Percentiles rank a stretch among this genome's conserved stretches.
phyloP scores from a whole-genome alignment of 208 protist genomes.

The Naegleria fowleri region DNA sequence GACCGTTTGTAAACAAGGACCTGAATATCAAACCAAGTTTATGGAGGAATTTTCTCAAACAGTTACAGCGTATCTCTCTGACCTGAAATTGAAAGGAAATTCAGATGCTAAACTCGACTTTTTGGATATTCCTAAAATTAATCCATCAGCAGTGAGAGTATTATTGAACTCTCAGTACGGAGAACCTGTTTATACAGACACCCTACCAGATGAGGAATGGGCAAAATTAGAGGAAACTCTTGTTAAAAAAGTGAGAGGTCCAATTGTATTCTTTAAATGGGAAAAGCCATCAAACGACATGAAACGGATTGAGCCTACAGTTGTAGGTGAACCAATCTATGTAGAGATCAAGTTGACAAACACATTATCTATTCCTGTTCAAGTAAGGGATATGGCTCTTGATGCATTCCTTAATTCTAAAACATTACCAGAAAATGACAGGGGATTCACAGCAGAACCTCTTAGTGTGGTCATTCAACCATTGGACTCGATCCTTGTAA shows the following conservation, averaged over 20 bases:
- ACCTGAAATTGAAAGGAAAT: neutral
- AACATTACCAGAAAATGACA: neutral
- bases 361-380: neutral
- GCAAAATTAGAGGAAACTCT: neutral
- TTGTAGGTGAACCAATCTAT: slow-evolving; percentile 3
- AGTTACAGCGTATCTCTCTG: neutral
- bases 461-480: neutral
- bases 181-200: neutral
- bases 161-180: slow-evolving; percentile 18
- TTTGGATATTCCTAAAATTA: neutral
- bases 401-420: neutral
- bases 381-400: neutral
- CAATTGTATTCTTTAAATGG: neutral
- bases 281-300: neutral
- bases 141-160: neutral
- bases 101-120: neutral
- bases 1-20: neutral
- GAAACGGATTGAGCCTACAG: neutral
- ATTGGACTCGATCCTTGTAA: neutral
- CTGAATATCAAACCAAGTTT: neutral
- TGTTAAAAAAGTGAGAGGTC: neutral
- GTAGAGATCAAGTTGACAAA: neutral
- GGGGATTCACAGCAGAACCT: neutral
- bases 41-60: neutral
- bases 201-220: slow-evolving; percentile 5